These are phyloP conservation scores for Zymoseptoria passerinii DNA, from an alignment of 2,329 filamentous ascomycete species.

Conservation along the genomic window DNA sequence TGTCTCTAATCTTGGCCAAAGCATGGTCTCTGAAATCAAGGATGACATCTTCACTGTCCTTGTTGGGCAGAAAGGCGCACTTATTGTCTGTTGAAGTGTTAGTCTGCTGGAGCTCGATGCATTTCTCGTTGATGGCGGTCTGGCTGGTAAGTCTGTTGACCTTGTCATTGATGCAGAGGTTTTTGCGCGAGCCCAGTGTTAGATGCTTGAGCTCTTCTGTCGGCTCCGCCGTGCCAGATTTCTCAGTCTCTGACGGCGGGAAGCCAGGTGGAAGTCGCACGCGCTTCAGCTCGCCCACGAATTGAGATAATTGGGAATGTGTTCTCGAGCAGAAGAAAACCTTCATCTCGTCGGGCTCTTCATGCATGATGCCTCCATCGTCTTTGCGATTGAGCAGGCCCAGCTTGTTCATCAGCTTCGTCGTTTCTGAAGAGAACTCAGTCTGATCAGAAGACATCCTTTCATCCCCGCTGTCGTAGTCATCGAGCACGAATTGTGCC, in stretches of 20 bases:
- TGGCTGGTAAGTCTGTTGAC: constrained; percentile 62
- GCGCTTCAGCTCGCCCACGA: constrained; percentile 71
- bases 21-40: constrained; percentile 79
- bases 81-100: constrained; percentile 52
- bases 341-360: constrained; percentile 60
- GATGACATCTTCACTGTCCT: constrained; percentile 62
- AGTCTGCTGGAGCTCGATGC: constrained; percentile 78
- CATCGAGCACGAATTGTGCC: constrained; percentile 65
- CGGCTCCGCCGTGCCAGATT: constrained; percentile 19
- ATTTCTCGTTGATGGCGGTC: constrained; percentile 86
- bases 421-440: constrained; percentile 59
- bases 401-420: constrained; percentile 59
- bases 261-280: constrained; percentile 70
- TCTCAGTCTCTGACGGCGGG: constrained; percentile 15
- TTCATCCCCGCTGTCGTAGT: constrained; percentile 60
- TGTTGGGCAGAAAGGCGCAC: constrained; percentile 70
- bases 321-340: constrained; percentile 90
- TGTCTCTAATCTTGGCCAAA: constrained; percentile 78
- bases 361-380: constrained; percentile 34
- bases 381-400: constrained; percentile 33
- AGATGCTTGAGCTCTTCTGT: constrained; percentile 67
- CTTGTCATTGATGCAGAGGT: constrained; percentile 78
- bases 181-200: constrained; percentile 76
- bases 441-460: constrained; percentile 9
- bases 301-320: constrained; percentile 84